Conservation (phyloP, 2,329 filamentous ascomycete species). For the Ampelomyces quisqualis region DNA sequence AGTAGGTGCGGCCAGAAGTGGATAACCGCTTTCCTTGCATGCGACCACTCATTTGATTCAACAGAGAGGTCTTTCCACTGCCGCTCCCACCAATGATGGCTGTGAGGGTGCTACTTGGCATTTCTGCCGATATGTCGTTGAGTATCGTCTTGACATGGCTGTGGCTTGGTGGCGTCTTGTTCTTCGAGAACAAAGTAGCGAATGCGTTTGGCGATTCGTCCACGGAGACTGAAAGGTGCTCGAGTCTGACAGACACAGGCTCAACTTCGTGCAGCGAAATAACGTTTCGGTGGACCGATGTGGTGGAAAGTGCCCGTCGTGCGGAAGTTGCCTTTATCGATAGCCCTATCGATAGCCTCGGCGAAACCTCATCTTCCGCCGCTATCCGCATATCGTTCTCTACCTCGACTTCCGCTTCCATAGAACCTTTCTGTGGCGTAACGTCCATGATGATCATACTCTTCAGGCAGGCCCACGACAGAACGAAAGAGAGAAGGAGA, state of each 20-base stretch:
- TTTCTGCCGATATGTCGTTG: slow-evolving; percentile 62
- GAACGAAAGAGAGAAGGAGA: slow-evolving; percentile 5
- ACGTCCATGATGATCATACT: slow-evolving; percentile 14
- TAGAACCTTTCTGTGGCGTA: slow-evolving; percentile 12
- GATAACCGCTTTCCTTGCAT: slow-evolving; percentile 59
- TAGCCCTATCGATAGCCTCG: slow-evolving; percentile 1
- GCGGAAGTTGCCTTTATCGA: slow-evolving; percentile 12
- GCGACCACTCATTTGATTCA: slow-evolving; percentile 71
- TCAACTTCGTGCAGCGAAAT: slow-evolving; percentile 55
- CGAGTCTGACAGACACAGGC: slow-evolving; percentile 56
- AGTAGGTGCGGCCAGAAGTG: slow-evolving; percentile 57
- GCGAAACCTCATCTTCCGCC: neutral
- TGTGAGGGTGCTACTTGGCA: slow-evolving; percentile 67
- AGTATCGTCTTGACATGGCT: slow-evolving; percentile 55
- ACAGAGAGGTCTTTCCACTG: slow-evolving; percentile 60
- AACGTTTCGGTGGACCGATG: slow-evolving; percentile 30
- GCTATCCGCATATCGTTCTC: neutral
- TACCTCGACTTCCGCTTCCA: slow-evolving; percentile 5
- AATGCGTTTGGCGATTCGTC: slow-evolving; percentile 55
- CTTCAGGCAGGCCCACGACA: slow-evolving; percentile 11
- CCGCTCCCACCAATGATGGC: slow-evolving; percentile 76
- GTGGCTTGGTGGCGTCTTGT: slow-evolving; percentile 21
- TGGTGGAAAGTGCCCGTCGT: slow-evolving; percentile 17
- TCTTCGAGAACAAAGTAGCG: slow-evolving; percentile 29
- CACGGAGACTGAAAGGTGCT: slow-evolving; percentile 57